Evolutionary conservation across 306 rosid genomes (phyloP), one percentile per base, ranked within the genome.

Genomic region (Datisca glomerata): DNA sequence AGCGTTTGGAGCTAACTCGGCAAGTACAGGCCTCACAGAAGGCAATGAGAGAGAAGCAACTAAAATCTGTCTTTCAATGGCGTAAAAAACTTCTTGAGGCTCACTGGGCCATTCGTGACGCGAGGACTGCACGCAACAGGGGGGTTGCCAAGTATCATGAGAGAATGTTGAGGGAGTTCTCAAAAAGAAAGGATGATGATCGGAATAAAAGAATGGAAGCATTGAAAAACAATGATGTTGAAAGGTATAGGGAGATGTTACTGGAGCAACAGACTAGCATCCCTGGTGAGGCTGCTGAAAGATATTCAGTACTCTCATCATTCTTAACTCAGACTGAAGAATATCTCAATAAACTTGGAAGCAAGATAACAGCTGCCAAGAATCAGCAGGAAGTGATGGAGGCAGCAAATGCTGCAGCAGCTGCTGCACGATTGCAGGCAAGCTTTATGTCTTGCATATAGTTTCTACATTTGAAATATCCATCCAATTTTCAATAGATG

Each of bases 111-210:
- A 78, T 89, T 42, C 97, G 97, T 45, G 97, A 89, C 63, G 94
- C 97, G 34, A 85, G 94, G 24, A 89, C 82, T 67, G 85, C 93
- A 41, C 95, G 95, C 47, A 89, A 83, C 41, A 77, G 95, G 38
- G 97, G 97, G 45, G 97, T 89, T 68, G 97, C 95, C 16, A 89
- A 89, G 67, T 89, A 80, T 74, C 97, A 89, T 7, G 97, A 89
- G 64, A 83, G 49, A 67, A 83, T 89, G 93, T 55, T 89, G 72
- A 74, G 82, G 66, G 97, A 89, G 63, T 89, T 83, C 51, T 83
- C 97, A 5, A 89, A 89, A 60, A 79, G 78, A 53, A 89, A 89
- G 63, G 97, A 89, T 61, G 93, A 89, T 67, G 91, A 74, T 62
- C 69, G 97, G 64, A 83, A 66, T 64, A 77, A 60, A 65, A 83